Base-by-base conservation (phyloP, 495 filamentous ascomycete species). In the Haplographium delicatum region DNA sequence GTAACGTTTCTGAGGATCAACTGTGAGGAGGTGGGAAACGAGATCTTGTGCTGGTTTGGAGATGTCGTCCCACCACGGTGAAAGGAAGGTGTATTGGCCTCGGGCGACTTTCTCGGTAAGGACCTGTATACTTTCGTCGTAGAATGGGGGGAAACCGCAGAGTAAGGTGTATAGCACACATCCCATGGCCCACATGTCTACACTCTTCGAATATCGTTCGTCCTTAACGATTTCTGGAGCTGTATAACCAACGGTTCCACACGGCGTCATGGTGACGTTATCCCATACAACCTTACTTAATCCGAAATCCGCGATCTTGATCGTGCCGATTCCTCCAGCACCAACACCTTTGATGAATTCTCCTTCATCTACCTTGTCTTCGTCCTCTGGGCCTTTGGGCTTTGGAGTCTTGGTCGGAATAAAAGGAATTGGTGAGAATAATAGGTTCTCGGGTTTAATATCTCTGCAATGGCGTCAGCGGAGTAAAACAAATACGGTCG, bases 151-250 rank as follows among this genome's bases (percentile, higher is more conserved):
- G 70, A 98, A 98, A 25, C 93, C 93, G 60, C 93, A 98, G 20
- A 98, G 81, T 4, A 98, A 72, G 0, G 93, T 98, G 68, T 98
- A 98, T 15, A 98, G 79, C 6, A 98, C 93, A 68, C 93, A 98
- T 9, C 93, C 93, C 30, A 98, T 68, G 10, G 93, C 93, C 93
- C 93, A 98, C 93, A 98, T 98, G 56, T 98, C 93, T 33, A 98
- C 93, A 59, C 89, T 91, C 73, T 97, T 98, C 5, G 93, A 97
- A 62, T 98, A 98, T 30, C 91, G 82, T 65, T 98, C 93, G 68
- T 98, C 93, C 68, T 97, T 97, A 45, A 98, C 93, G 43, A 98
- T 98, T 66, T 98, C 93, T 4, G 93, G 93, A n/a, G 93, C 93
- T 13, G 93, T 97, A 66, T 98, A 98, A 25, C 93, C 93, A 47